phyloP scores from a whole-genome alignment of 495 filamentous ascomycete species.

The Xylaria longipes region DNA sequence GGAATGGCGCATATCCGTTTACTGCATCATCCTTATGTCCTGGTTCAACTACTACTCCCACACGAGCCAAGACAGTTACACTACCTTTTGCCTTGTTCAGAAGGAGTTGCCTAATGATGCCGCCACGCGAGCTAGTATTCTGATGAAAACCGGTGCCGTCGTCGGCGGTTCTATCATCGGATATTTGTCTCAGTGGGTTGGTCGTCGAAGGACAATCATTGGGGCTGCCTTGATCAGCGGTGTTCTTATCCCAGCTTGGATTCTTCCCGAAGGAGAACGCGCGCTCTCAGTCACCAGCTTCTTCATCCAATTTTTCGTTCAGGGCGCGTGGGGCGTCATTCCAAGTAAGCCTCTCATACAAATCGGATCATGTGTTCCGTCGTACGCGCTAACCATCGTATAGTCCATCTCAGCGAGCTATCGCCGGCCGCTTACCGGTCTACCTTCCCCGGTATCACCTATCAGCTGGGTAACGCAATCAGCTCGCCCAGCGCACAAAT shows the following conservation, averaged over 20 bases:
- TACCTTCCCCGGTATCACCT: slow-evolving; percentile 68
- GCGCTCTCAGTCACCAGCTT: slow-evolving; percentile 71
- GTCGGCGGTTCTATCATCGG: slow-evolving; percentile 76
- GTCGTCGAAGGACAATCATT: slow-evolving; percentile 72
- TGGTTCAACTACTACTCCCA: slow-evolving; percentile 58
- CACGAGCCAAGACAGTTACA: slow-evolving; percentile 76
- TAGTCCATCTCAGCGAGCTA: slow-evolving; percentile 78
- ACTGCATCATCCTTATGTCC: slow-evolving; percentile 75
- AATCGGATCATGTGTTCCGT: background rate
- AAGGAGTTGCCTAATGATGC: slow-evolving; percentile 66
- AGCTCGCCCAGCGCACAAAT: slow-evolving; percentile 76
- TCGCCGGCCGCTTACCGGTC: slow-evolving; percentile 77
- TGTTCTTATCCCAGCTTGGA: slow-evolving; percentile 73
- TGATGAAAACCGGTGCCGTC: slow-evolving; percentile 76
- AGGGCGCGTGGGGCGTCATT: slow-evolving; percentile 79
- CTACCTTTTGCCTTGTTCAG: slow-evolving; percentile 72
- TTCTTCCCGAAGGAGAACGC: slow-evolving; percentile 63
- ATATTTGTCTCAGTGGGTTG: slow-evolving; percentile 73
- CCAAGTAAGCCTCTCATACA: slow-evolving; percentile 45
- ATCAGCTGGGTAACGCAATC: slow-evolving; percentile 80
- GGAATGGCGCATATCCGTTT: slow-evolving; percentile 75
- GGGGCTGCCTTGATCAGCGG: slow-evolving; percentile 61
- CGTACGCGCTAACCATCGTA: background rate
- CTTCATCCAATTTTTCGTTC: slow-evolving; percentile 79
- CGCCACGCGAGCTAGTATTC: slow-evolving; percentile 72